Evolutionary conservation across 495 filamentous ascomycete genomes (phyloP), one percentile per base, ranked within the genome.

Genomic region (Lophium mytilinum): DNA sequence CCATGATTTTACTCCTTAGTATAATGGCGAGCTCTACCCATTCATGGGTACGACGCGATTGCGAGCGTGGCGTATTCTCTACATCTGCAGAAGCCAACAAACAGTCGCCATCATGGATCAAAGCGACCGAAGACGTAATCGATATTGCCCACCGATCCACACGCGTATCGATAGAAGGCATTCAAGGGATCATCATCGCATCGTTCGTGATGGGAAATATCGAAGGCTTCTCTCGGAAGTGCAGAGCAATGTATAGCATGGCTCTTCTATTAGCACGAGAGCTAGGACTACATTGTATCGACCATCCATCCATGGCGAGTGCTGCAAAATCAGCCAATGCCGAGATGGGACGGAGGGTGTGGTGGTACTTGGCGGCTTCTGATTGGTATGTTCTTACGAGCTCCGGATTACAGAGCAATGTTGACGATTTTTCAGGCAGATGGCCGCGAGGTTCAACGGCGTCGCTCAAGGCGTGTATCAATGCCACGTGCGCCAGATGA

Each of bases 351-450:
- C 56, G 76, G 40, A 69, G 77, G 45, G 63, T 78, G 5, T 79
- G 76, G 76, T 79, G 76, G 77, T 71, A 78, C 61, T 49, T 79
- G 1, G 71, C 68, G 14, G 69, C 66, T 12, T 71, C 72, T 12
- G 76, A 80, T 52, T 80, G 74, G 76, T 75, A 62, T 53, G 62
- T 58, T 15, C 52, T 50, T 18, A n/a, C 10, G 14, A 37, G 34
- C 34, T 39, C 37, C 14, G 9, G 1, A 24, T 7, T 37, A 14
- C 14, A 12, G 9, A 37, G 24, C 5, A 7, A 41, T 10, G 33
- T n/a, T 35, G 21, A 37, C 33, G 30, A 17, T 30, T 19, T 37
- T 54, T 21, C 21, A 75, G 74, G 76, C 60, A 19, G 7, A 12
- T 75, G 34, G 60, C 75, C 3, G 58, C 71, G 0, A 71, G 72